Base-by-base conservation (phyloP, 1,139 yeast species). In the Ogataea hybrid region DNA sequence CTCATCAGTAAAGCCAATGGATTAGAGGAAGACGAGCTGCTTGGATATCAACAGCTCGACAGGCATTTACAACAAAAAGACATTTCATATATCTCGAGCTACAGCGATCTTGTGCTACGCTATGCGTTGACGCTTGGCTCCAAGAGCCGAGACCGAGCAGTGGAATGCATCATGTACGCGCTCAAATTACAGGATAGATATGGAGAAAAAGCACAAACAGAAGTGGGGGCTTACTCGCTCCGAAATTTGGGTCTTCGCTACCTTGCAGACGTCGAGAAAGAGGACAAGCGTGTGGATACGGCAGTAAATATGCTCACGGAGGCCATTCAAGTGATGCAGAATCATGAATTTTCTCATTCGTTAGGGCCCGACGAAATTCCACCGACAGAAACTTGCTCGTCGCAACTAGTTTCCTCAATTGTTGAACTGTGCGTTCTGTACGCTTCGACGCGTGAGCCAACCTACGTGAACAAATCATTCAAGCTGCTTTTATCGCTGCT, bases 31-130 rank as follows among this genome's bases (percentile, higher is more conserved):
- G 41, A 46, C 10, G 31, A 47, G 6, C 12, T 56, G 3, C 34
- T 57, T 28, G 17, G 47, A 4, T 29, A 39, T 2, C 34, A 50
- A 10, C 52, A 58, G 35, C 46, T 58, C 25, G 53, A 53, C 28
- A 36, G 43, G 31, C 50, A 56, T 54, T 47, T 44, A 23, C 52
- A 51, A n/a, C 49, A 53, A 32, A 49, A 46, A 6, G 55, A 58
- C 35, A 10, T 47, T n/a, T 39, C 47, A 3, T 61, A 55, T 37
- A 42, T 62, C 15, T 48, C 59, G 2, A 52, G 55, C 21, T 62
- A 62, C 34, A 51, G 57, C 39, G 67, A 62, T 43, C 48, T 62
- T 14, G 35, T 61, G 7, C 32, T 62, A 9, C 48, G 66, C 37
- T 61, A 52, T 43, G 63, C 64, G 1, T 36, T 62, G 34, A 59